Evolutionary conservation across 2,329 filamentous ascomycete species (phyloP).

Genomic region (Trichoderma atrobrunneum): DNA sequence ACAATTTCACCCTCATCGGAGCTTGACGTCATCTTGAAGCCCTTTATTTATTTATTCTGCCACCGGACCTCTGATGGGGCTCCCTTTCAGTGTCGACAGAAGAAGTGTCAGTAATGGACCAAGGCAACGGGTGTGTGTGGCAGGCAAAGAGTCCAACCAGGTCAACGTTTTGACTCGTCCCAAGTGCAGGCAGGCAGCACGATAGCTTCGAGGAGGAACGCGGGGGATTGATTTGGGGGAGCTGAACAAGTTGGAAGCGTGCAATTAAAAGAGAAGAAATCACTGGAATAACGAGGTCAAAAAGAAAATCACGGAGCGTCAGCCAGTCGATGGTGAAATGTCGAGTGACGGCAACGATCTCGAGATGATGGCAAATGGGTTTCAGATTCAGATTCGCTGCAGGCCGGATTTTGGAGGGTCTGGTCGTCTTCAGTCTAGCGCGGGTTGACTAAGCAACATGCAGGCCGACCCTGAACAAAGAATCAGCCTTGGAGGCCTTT

Average conservation of each 20-base stretch:
- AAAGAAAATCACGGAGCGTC: background rate
- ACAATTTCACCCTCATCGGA: constrained; percentile 86
- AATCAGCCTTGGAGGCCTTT: background rate
- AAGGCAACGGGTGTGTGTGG: constrained; percentile 28
- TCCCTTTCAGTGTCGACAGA: constrained; percentile 25
- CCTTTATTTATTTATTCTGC: background rate
- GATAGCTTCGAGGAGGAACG: background rate
- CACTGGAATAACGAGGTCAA: background rate
- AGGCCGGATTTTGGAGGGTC: background rate
- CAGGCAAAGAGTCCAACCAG: constrained; percentile 43
- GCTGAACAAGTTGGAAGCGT: background rate
- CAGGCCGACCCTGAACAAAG: background rate
- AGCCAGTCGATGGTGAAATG: background rate
- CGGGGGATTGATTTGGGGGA: background rate
- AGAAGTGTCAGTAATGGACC: constrained; percentile 38
- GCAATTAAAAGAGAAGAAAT: background rate
- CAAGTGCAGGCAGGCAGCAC: constrained; percentile 30
- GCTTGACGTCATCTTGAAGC: constrained; percentile 48
- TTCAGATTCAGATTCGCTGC: constrained; percentile 9
- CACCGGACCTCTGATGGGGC: constrained; percentile 21
- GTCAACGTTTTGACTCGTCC: constrained; percentile 40
- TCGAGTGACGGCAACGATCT: background rate
- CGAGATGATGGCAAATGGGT: constrained; percentile 13
- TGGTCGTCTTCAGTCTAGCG: background rate
- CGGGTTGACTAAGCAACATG: background rate